These are phyloP conservation scores for Quercus cerris DNA, from an alignment of 306 rosid genomes.

Conservation along the genomic window DNA sequence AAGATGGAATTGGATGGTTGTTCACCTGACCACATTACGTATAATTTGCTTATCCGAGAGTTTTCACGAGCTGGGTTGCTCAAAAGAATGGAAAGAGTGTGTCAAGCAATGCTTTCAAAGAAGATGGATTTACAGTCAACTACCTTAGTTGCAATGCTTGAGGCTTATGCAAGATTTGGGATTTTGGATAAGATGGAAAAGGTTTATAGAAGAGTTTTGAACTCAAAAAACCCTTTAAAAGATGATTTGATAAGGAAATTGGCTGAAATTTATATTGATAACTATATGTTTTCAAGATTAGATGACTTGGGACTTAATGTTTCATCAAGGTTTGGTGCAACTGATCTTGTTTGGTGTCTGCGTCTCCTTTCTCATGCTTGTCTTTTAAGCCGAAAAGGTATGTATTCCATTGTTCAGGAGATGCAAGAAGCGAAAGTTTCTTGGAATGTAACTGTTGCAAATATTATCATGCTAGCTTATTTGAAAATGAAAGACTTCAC, in stretches of 20 bases:
- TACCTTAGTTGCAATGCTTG: conserved; percentile 62
- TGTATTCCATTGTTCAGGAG: conserved; percentile 45
- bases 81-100: conserved; percentile 51
- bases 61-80: conserved; percentile 62
- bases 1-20: conserved; percentile 62
- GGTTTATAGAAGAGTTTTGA: conserved; percentile 39
- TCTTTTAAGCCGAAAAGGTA: conserved; percentile 62
- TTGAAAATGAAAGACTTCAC: conserved; percentile 71
- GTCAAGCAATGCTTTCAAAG: conserved; percentile 56
- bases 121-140: conserved; percentile 56
- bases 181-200: conserved; percentile 71
- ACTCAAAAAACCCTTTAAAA: conserved; percentile 38
- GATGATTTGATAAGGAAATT: conserved; percentile 61
- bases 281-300: conserved; percentile 61
- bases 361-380: conserved; percentile 70
- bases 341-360: conserved; percentile 59
- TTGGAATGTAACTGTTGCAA: conserved; percentile 53
- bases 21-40: conserved; percentile 56
- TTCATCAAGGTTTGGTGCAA: conserved; percentile 33
- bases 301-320: conserved; percentile 62
- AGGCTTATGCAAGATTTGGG: conserved; percentile 65
- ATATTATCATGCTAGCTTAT: conserved; percentile 55
- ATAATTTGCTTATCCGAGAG: conserved; percentile 62
- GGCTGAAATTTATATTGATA: conserved; percentile 57
- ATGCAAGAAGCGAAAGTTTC: conserved; percentile 41